Evolutionary conservation across 805 yeast species (phyloP).

Genomic region (Metahyphopichia silvanorum): DNA sequence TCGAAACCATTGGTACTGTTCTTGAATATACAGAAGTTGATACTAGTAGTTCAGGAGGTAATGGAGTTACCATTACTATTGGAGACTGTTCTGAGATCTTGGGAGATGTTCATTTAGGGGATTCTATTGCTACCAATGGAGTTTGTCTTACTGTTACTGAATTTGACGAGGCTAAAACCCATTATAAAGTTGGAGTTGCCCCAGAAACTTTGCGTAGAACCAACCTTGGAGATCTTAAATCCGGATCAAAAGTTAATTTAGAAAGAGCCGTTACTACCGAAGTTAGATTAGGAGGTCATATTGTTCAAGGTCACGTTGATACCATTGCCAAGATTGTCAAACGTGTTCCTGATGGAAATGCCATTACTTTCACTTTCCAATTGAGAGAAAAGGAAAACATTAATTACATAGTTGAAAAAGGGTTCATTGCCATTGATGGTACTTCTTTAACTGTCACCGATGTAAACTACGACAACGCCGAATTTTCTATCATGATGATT

Average conservation of each 20-base stretch:
- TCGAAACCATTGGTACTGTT: constrained; percentile 77
- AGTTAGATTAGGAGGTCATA: constrained; percentile 92
- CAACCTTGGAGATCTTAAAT: constrained; percentile 58
- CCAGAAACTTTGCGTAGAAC: constrained; percentile 89
- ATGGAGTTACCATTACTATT: constrained; percentile 71
- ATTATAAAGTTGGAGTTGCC: constrained; percentile 86
- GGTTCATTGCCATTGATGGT: constrained; percentile 91
- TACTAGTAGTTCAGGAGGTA: constrained; percentile 54
- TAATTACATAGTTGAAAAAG: constrained; percentile 88
- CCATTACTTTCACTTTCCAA: constrained; percentile 71
- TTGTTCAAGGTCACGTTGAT: constrained; percentile 98
- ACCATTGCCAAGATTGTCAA: constrained; percentile 68
- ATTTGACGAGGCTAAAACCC: constrained; percentile 45
- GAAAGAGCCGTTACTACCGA: constrained; percentile 89
- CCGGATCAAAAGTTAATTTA: constrained; percentile 69
- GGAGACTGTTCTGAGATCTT: constrained; percentile 60
- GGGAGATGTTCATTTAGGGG: constrained; percentile 86
- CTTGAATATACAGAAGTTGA: constrained; percentile 47
- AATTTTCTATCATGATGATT: constrained; percentile 86
- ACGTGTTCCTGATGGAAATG: constrained; percentile 62
- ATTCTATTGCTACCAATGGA: constrained; percentile 88
- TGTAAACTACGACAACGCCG: constrained; percentile 56
- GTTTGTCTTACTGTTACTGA: constrained; percentile 90
- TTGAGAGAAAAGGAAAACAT: constrained; percentile 60
- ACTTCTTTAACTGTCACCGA: constrained; percentile 84